Percentiles rank a stretch among this genome's conserved stretches.
Conservation (phyloP, 2,329 filamentous ascomycete species). For the Pseudofabraea citricarpa region DNA sequence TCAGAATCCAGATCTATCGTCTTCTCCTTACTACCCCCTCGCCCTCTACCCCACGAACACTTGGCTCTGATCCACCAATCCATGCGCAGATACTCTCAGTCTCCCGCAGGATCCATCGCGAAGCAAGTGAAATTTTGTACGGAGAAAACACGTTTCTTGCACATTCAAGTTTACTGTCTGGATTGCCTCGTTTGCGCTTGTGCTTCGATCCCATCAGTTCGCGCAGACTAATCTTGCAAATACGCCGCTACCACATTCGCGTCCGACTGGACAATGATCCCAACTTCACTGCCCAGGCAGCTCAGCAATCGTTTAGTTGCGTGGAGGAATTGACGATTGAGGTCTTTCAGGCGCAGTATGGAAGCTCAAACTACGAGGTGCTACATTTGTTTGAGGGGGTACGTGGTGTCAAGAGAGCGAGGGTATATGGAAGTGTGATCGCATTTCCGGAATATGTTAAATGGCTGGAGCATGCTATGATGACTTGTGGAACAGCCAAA, state of each 20-base stretch:
- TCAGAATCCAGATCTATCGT: constrained; percentile 53
- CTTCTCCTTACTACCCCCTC: constrained; percentile 22
- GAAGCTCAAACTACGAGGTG: constrained; percentile 35
- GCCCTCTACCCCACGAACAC: constrained; percentile 10
- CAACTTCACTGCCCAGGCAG: constrained; percentile 34
- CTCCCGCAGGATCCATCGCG: constrained; percentile 16
- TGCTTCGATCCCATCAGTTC: constrained; percentile 30
- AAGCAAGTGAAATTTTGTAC: constrained; percentile 38
- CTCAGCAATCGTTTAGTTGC: constrained; percentile 37
- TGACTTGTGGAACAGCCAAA: too few species aligned
- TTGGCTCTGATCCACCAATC: constrained; percentile 22
- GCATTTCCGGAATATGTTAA: constrained; percentile 21
- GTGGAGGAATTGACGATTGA: constrained; percentile 42
- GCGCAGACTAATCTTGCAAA: constrained; percentile 26
- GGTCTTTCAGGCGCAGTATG: constrained; percentile 41
- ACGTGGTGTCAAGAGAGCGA: constrained; percentile 37
- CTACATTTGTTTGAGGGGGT: constrained; percentile 40
- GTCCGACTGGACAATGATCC: constrained; percentile 45
- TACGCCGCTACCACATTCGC: constrained; percentile 38
- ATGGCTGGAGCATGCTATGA: constrained; percentile 23
- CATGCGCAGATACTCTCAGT: constrained; percentile 22
- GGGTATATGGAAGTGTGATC: constrained; percentile 28
- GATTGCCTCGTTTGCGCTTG: constrained; percentile 36
- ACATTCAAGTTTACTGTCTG: constrained; percentile 39
- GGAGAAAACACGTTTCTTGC: constrained; percentile 44